Evolutionary conservation across 768 basidiomycete genomes (phyloP), one percentile per base, ranked within the genome.

Genomic region (Termitomyces sp.): DNA sequence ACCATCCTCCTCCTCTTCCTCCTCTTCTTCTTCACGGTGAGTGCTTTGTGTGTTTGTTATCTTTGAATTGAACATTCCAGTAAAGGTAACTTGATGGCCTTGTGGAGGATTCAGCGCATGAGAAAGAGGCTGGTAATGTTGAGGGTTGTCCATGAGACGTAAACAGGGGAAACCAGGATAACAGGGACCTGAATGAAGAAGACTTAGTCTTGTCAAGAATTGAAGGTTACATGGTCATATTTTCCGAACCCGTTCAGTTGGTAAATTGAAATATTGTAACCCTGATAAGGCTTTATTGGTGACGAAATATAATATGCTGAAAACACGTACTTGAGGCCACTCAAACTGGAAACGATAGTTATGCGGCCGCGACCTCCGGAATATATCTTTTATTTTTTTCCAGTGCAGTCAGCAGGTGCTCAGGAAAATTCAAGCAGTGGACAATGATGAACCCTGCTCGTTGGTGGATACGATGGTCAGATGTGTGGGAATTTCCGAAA

Each of bases 121-220:
- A 59, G 89, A 92, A 67, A 92, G 81, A 32, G 90, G 87, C 63
- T 90, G 89, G 75, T 92, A 89, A 64, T 88, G 87, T 71, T 91
- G 88, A 59, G 88, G 87, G 71, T 89, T 89, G 74, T 89, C 81
- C 83, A 84, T 84, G 43, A 32, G 38, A 38, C 34, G 48, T 4
- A 32, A 43, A 45, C 36, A 25, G 32, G 45, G 42, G 37, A 29
- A 38, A 56, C 29, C 38, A 32, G 8, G 31, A 37, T 11, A 29
- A 32, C 20, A 40, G 17, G 34, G 58, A 54, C 60, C 66, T 61
- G 55, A 11, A 60, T 56, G 36, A 42, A 56, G 36, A 46, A 32
- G 42, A 17, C 12, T 60, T 38, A 61, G 58, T 57, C 40, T 47
- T 57, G 57, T 38, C 36, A 45, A 46, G 43, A 38, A 51, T 50